phyloP scores from a whole-genome alignment of 2,329 filamentous ascomycete genomes.

The Mycosphaerella sp. region DNA sequence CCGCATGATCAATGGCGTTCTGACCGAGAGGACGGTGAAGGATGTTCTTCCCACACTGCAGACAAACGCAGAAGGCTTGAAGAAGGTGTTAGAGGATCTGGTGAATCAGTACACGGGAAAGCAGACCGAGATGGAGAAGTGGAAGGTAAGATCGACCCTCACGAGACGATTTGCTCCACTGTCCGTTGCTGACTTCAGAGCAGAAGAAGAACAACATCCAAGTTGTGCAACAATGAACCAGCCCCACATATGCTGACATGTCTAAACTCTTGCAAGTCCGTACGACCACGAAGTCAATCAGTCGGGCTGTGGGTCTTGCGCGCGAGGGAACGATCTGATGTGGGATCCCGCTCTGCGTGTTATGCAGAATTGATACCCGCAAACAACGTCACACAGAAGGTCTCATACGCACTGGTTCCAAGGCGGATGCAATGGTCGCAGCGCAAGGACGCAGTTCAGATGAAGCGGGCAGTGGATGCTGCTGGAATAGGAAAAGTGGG shows the following conservation, averaged over 20 bases:
- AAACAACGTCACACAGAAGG: background rate
- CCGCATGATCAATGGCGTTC: constrained; percentile 94
- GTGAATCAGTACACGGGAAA: constrained; percentile 95
- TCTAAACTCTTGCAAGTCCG: background rate
- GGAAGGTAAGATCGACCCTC: constrained; percentile 69
- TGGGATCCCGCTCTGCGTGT: background rate
- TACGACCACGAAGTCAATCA: background rate
- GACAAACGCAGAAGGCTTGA: constrained; percentile 89
- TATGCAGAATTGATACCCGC: background rate
- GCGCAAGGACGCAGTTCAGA: background rate
- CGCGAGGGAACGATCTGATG: background rate
- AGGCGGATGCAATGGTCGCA: background rate
- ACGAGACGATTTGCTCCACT: background rate
- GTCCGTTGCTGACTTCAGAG: constrained; percentile 19
- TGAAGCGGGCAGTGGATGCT: background rate
- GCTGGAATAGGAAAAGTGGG: background rate
- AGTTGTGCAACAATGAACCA: constrained; percentile 61
- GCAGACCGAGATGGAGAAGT: constrained; percentile 92
- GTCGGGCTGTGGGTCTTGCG: background rate
- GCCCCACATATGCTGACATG: background rate
- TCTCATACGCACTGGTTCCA: background rate
- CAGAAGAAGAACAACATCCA: constrained; percentile 89
- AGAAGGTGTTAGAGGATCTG: constrained; percentile 88
- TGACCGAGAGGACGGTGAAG: constrained; percentile 88
- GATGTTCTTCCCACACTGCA: constrained; percentile 86